Evolutionary conservation across 1,284 basidiomycete genomes (phyloP), one percentile per base, ranked within the genome.

Genomic region (Meira miltonrushii): DNA sequence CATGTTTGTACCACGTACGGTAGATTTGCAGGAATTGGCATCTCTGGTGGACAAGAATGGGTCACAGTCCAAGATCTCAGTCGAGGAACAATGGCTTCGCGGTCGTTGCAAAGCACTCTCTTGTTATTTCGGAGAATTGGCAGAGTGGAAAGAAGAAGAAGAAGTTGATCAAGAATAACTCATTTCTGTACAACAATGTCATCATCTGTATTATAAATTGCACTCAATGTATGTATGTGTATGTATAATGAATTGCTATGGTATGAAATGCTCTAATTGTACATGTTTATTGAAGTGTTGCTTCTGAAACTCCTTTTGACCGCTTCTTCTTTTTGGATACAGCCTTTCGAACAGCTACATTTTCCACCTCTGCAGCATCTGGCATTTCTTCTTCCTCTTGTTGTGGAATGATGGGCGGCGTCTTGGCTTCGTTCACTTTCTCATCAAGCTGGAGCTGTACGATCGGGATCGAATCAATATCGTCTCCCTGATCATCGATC

Each of bases 61-160:
- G 46, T 3, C 8, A 21, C 39, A 19, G 43, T 11, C 25, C 28
- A 41, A 77, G 71, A 82, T 92, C 1, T 90, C 92, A 71, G 82
- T 92, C 10, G 90, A 93, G 73, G 90, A 92, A 74, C 88, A 89
- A 73, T 92, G 89, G 88, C 90, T 89, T 87, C 86, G 87, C 1
- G 81, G 80, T 15, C 92, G 91, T 78, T 80, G 92, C 53, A 93
- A 92, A 70, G 83, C 82, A 9, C 64, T 84, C 13, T 82, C 81
- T 10, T 80, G 79, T 6, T 83, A 84, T 67, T 83, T 74, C 71
- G 83, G 83, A 0, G 76, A 75, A 0, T 69, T 83, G 15, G 79
- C 66, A 2, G 23, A 66, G 1, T 72, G 67, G 65, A 62, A 74
- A 28, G 63, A 64, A 19, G 39, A 64, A 19, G 39, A 58, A 3